Percentiles rank a stretch among this genome's conserved stretches.
Evolutionary conservation across 371 early-diverging fungal genomes (phyloP).

Genomic region (Choanephora cucurbitarum): DNA sequence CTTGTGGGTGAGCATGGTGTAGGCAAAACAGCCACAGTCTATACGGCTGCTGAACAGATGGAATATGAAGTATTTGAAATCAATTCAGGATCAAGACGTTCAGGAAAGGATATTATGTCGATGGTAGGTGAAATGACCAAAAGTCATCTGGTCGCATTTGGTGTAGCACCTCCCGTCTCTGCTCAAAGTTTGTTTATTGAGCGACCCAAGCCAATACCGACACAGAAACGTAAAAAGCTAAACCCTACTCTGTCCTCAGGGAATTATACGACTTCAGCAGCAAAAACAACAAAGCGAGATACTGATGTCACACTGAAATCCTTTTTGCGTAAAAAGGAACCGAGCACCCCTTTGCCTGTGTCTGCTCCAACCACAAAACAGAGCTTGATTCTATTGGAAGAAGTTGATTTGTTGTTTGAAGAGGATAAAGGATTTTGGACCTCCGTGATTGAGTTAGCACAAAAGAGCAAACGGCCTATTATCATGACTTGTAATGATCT

Average conservation of each 20-base stretch:
- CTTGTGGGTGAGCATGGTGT: constrained; percentile 73
- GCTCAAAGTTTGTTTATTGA: constrained; percentile 2
- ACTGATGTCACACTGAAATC: background rate
- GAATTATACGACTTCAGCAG: too few relatives aligned
- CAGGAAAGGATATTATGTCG: constrained; percentile 70
- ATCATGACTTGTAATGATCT: constrained; percentile 76
- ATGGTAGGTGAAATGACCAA: constrained; percentile 73
- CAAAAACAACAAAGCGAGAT: background rate
- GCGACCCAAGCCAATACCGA: background rate
- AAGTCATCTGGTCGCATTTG: constrained; percentile 62
- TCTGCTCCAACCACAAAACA: constrained; percentile 31
- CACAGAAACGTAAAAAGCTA: constrained; percentile 13
- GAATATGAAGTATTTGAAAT: constrained; percentile 81
- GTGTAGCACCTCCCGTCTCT: constrained; percentile 4
- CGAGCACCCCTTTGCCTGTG: background rate
- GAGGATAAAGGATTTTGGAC: constrained; percentile 84
- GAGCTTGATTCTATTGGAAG: constrained; percentile 78
- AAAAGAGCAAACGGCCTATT: constrained; percentile 78
- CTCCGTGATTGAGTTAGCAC: constrained; percentile 65
- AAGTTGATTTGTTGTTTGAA: constrained; percentile 82
- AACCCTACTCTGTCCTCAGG: constrained; percentile 16
- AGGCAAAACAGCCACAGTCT: constrained; percentile 80
- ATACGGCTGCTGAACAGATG: constrained; percentile 71
- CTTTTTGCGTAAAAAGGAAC: constrained; percentile 14
- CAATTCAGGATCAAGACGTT: constrained; percentile 64